phyloP scores from a whole-genome alignment of 345 rosid species.

The Turritis glabra region DNA sequence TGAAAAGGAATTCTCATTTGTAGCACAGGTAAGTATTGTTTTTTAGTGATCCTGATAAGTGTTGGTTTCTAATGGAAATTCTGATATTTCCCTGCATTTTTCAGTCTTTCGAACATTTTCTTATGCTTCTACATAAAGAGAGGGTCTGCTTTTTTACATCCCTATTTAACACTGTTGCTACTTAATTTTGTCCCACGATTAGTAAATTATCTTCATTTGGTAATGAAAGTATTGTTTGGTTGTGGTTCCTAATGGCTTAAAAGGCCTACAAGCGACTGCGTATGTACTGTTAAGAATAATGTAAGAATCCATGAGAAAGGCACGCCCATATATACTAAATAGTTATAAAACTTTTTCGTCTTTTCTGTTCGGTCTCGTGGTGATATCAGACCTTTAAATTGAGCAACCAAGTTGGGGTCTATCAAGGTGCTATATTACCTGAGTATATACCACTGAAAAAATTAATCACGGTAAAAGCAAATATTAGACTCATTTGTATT shows the following conservation, averaged over 20 bases:
- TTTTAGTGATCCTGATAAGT: background rate
- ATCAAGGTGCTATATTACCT: background rate
- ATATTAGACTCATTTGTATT: background rate
- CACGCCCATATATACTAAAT: background rate
- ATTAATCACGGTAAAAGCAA: background rate
- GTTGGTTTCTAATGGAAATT: background rate
- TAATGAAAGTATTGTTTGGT: background rate
- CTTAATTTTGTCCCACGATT: background rate
- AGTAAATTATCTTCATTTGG: background rate
- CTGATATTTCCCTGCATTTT: background rate
- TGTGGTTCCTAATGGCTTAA: background rate
- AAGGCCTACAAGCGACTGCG: background rate
- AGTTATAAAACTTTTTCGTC: background rate
- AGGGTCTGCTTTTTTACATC: background rate
- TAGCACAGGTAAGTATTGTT: slow-evolving; percentile 49
- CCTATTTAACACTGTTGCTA: background rate
- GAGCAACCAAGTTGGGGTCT: background rate
- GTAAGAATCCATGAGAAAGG: background rate
- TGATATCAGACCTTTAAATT: background rate
- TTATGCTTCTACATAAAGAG: background rate
- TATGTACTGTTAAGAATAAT: background rate
- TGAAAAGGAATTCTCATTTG: slow-evolving; percentile 51
- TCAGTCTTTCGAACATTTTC: background rate
- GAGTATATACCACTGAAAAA: background rate
- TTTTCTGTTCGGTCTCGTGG: background rate